Evolutionary conservation across 2,329 filamentous ascomycete genomes (phyloP), one percentile per base, ranked within the genome.

Genomic region (Hypoxylon sp.): DNA sequence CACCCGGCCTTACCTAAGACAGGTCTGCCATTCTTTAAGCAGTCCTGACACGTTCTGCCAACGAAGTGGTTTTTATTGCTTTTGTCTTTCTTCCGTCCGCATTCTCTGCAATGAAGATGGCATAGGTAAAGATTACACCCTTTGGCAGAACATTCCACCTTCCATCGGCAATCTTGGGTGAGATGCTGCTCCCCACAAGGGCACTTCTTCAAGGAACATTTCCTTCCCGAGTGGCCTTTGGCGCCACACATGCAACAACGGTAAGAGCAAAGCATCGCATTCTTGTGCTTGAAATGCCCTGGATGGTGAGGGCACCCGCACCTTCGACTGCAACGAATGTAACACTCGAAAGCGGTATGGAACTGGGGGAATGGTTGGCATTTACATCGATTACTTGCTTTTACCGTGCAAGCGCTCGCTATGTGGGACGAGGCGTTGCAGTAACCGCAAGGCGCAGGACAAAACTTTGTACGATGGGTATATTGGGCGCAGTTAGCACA

Each of bases 241-340:
- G 76, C 56, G n/a, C 79, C 79, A 60, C 80, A 81, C 79, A 81
- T 81, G 64, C 79, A 81, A 65, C 79, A 81, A 16, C 80, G 74
- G 14, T 69, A 49, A 16, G 65, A 64, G 69, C 79, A 81, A 2
- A 72, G 70, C 74, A 81, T 80, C 44, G 79, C 79, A 44, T 75
- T 78, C 26, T 69, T 70, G 64, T 80, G 76, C 46, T 70, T 71
- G 65, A 70, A 70, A 45, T 72, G 70, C 5, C 75, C 75, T 2
- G 69, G 65, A 0, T 61, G 61, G 9, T 65, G 49, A 1, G 64
- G 52, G 32, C 68, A 70, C n/a, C 77, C 78, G 32, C 78, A 80
- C 11, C 62, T 59, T 40, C 76, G 75, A 38, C 73, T 77, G 67
- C 78, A 80, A 2, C 70, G 68, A 3, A 78, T 58, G n/a, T 64